Percentiles rank a stretch among this genome's conserved stretches.
Conservation (phyloP, 805 yeast genomes). For the Candida piceae region DNA sequence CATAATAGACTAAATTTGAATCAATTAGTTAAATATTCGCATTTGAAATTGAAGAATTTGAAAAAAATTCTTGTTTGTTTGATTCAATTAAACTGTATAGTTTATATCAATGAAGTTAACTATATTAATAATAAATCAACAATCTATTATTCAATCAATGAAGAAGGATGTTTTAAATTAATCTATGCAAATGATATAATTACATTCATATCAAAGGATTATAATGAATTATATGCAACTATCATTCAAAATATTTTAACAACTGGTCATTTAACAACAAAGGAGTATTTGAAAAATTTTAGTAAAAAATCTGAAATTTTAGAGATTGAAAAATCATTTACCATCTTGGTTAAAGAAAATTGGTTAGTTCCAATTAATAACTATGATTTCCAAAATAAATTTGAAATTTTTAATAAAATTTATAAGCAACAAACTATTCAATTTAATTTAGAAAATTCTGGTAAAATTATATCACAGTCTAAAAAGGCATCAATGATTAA, state of each 20-base stretch:
- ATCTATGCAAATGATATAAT: slow-evolving; percentile 78
- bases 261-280: slow-evolving; percentile 58
- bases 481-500: slow-evolving; percentile 59
- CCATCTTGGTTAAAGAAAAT: slow-evolving; percentile 42
- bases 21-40: slow-evolving; percentile 46
- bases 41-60: slow-evolving; percentile 45
- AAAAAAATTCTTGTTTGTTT: slow-evolving; percentile 68
- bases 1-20: slow-evolving; percentile 60
- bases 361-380: slow-evolving; percentile 45
- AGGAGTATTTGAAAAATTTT: slow-evolving; percentile 40
- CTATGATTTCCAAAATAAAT: slow-evolving; percentile 26
- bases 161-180: slow-evolving; percentile 57
- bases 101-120: slow-evolving; percentile 49
- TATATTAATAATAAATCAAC: slow-evolving; percentile 14
- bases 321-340: slow-evolving; percentile 35
- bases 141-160: slow-evolving; percentile 52
- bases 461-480: slow-evolving; percentile 42
- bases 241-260: slow-evolving; percentile 66
- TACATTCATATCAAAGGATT: slow-evolving; percentile 41
- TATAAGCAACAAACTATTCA: slow-evolving; percentile 34
- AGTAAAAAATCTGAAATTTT: slow-evolving; percentile 19
- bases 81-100: slow-evolving; percentile 73
- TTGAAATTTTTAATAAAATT: slow-evolving; percentile 29
- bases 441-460: slow-evolving; percentile 25
- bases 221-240: slow-evolving; percentile 43